Percentiles rank a stretch among this genome's conserved stretches.
Conservation (phyloP, 805 yeast genomes). For the Lipomyces spencermartinsiae region DNA sequence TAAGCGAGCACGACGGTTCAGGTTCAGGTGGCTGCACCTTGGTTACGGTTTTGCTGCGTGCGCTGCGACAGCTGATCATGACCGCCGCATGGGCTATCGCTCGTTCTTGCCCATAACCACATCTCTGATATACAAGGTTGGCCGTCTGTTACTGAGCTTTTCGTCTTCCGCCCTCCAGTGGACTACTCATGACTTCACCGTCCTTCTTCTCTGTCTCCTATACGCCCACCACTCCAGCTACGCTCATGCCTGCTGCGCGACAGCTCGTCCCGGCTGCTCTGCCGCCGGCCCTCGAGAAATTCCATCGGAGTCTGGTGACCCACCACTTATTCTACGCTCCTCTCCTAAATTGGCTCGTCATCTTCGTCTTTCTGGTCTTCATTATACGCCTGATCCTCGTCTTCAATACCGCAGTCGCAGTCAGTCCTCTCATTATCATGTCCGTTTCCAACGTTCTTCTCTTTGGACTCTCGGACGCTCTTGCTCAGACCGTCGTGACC, state of each 20-base stretch:
- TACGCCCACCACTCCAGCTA: slow-evolving; percentile 28
- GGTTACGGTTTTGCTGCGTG: no score
- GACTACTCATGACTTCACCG: slow-evolving; percentile 34
- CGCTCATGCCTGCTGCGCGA: slow-evolving; percentile 26
- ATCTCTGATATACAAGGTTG: neutral
- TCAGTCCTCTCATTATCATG: slow-evolving; percentile 75
- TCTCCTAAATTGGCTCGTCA: slow-evolving; percentile 47
- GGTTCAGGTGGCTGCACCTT: no score
- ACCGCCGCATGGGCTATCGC: no score
- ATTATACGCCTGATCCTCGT: slow-evolving; percentile 45
- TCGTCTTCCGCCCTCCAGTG: neutral
- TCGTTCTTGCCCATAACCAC: neutral
- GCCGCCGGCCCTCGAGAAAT: slow-evolving; percentile 28
- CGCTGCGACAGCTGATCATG: no score
- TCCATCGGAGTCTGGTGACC: slow-evolving; percentile 21
- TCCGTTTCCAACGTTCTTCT: slow-evolving; percentile 79
- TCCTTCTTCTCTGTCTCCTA: slow-evolving; percentile 34
- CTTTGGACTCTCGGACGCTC: slow-evolving; percentile 87
- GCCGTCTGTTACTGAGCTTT: neutral
- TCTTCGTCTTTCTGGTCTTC: slow-evolving; percentile 43
- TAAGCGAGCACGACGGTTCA: no score
- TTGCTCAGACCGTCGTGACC: slow-evolving; percentile 76
- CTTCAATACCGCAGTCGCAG: slow-evolving; percentile 55
- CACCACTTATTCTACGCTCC: slow-evolving; percentile 41
- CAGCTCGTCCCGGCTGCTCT: slow-evolving; percentile 17